Evolutionary conservation across 2,329 filamentous ascomycete genomes (phyloP), one percentile per base, ranked within the genome.

Genomic region (Exophiala sp.): DNA sequence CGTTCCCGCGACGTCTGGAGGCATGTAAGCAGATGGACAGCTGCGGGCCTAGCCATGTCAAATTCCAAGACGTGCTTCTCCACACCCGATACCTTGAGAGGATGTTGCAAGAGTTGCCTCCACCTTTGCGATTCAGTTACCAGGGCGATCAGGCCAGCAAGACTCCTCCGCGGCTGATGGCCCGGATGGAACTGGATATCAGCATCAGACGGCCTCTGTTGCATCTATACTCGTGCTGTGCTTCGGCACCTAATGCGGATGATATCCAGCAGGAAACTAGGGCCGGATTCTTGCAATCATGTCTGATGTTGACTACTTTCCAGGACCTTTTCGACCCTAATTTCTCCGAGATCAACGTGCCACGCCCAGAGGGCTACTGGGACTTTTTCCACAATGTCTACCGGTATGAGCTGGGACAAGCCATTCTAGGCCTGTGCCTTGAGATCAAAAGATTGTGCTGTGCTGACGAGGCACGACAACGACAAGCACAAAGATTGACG

Each of bases 321-420:
- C 65, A 66, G 46, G 63, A 66, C 22, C 52, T 62, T 11, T 66
- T 67, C 27, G 64, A 66, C 37, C 64, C 64, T 1, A 58, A 51
- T 6, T 59, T 62, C 24, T 57, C 59, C 1, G 63, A 63, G n/a
- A 48, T 63, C 10, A 58, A 65, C 29, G 43, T 62, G 0, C 54
- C 55, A 13, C 53, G 60, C 4, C 56, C 59, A 1, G 55, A 53
- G 22, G 48, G 58, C 2, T 57, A 59, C 21, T 60, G 60, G 58
- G 57, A 62, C 34, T 58, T 56, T 40, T 60, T 56, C 45, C 53
- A 59, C 43, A 55, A 52, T 29, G 35, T 56, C 29, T 60, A 59
- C 46, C 35, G 53, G 18, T 46, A 52, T 35, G 58, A 62, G 48
- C 21, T 57, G 21, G 47, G 49, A 11, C 49, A 52, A 11, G 51